These are phyloP conservation scores for Polyporus arcularius DNA, from an alignment of 768 basidiomycete species.

Conservation along the genomic window DNA sequence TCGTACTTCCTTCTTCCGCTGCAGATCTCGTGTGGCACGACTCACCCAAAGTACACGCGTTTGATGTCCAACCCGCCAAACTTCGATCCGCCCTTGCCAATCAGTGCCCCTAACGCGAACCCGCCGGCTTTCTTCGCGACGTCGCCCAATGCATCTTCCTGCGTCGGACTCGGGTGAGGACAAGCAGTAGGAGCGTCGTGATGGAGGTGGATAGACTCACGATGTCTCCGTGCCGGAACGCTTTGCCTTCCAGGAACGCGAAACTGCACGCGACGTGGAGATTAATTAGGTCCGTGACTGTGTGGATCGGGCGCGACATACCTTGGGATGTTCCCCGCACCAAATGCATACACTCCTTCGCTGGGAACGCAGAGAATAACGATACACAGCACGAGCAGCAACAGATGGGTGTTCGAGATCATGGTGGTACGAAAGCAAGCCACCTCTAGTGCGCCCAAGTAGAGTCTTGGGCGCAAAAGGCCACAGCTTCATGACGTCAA, in stretches of 20 bases:
- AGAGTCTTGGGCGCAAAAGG: background rate
- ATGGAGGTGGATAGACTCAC: constrained; percentile 30
- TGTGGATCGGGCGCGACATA: constrained; percentile 6
- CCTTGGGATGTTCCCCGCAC: constrained; percentile 83
- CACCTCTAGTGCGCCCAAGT: background rate
- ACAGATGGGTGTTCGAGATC: constrained; percentile 17
- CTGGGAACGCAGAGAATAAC: constrained; percentile 55
- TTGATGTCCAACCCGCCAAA: constrained; percentile 83
- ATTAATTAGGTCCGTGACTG: constrained; percentile 20
- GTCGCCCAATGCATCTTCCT: constrained; percentile 74
- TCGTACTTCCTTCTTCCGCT: background rate
- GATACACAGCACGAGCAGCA: constrained; percentile 47
- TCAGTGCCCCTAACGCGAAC: constrained; percentile 58
- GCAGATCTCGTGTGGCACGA: background rate
- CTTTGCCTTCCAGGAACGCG: constrained; percentile 83
- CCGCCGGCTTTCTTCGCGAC: constrained; percentile 57
- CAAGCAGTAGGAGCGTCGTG: constrained; percentile 12
- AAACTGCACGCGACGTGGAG: constrained; percentile 44
- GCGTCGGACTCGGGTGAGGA: constrained; percentile 6
- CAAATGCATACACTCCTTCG: constrained; percentile 70
- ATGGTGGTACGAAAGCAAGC: constrained; percentile 16
- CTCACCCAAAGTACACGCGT: constrained; percentile 79
- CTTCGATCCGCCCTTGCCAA: constrained; percentile 60
- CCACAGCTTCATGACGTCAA: constrained; percentile 13
- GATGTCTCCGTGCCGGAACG: constrained; percentile 90